Base-by-base conservation (phyloP, 352 stramenopile genomes). In the Globisporangium alternatum region DNA sequence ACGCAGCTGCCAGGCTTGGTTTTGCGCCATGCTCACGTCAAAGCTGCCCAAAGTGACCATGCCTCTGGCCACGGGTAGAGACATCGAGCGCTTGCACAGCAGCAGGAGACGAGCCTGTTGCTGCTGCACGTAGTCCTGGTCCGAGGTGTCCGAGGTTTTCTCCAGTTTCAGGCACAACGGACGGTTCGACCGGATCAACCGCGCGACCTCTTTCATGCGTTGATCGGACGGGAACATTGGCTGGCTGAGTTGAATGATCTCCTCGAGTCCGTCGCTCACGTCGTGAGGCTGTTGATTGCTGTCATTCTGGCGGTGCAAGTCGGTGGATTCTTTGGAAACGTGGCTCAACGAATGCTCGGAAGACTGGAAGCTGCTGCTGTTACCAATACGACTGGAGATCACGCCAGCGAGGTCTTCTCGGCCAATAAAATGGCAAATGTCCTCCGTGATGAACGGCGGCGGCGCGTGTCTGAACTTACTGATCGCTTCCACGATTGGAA, bases 41-140 rank as follows among this genome's bases (percentile, higher is more conserved):
- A 98, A 84, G 55, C 87, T 98, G 0, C 95, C 95, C 48, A 99
- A 73, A 5, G 97, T 99, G 17, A 99, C 74, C 97, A 99, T 99
- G 7, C 96, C 97, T 69, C 97, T 78, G 0, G 96, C 97, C 8
- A 99, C 75, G 1, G 93, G 85, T 3, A 98, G 72, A 7, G 97
- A 89, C 75, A 99, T 96, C 0, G 90, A 92, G 53, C 97, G 84
- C 61, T 96, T 96, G 74, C 93, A 98, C 5, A 99, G 69, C 49
- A 98, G 68, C 12, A 98, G 70, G n/a, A 99, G 82, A 17, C 95
- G 91, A 35, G 88, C 75, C 87, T 99, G 97, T 70, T 99, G 98
- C 62, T 95, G 80, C 33, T 85, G 74, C 4, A 88, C 71, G 48
- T 83, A 89, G 55, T 93, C 83, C 33, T 89, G 74, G 37, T 94